These are phyloP conservation scores for Pecoramyces ruminantium DNA, from an alignment of 192 early-diverging fungal genomes.

Conservation along the genomic window DNA sequence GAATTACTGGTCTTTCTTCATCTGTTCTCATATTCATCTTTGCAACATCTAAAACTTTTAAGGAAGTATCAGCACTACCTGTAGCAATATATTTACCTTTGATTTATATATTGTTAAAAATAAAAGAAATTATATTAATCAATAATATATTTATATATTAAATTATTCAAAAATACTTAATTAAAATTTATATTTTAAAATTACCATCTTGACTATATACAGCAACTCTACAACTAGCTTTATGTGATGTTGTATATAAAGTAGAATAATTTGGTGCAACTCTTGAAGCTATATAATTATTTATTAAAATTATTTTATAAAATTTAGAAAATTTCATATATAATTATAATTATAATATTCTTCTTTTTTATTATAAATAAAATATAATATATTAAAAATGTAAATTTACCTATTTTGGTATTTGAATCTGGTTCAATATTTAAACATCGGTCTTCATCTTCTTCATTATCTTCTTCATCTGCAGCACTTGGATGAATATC, in stretches of 20 bases:
- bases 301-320: background rate
- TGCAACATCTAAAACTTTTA: conserved; percentile 79
- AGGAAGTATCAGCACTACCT: conserved; percentile 67
- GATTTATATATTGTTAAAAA: no score
- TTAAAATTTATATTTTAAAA: background rate
- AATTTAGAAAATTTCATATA: background rate
- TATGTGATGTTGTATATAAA: conserved; percentile 65
- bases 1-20: conserved; percentile 70
- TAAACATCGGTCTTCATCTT: conserved; percentile 1
- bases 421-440: conserved; percentile 11
- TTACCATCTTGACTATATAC: conserved; percentile 47
- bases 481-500: background rate
- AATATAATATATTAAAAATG: background rate
- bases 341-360: background rate
- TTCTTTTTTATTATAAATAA: conserved; percentile 1
- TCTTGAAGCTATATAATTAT: conserved; percentile 6
- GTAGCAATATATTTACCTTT: conserved; percentile 75
- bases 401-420: conserved; percentile 11
- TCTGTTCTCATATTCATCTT: conserved; percentile 47
- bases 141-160: no score
- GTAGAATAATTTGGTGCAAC: conserved; percentile 32
- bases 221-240: conserved; percentile 45
- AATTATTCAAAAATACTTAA: no score
- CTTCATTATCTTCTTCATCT: background rate
- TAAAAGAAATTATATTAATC: no score